Base-by-base conservation (phyloP, 768 basidiomycete genomes). In the Cyclocybe aegerita region DNA sequence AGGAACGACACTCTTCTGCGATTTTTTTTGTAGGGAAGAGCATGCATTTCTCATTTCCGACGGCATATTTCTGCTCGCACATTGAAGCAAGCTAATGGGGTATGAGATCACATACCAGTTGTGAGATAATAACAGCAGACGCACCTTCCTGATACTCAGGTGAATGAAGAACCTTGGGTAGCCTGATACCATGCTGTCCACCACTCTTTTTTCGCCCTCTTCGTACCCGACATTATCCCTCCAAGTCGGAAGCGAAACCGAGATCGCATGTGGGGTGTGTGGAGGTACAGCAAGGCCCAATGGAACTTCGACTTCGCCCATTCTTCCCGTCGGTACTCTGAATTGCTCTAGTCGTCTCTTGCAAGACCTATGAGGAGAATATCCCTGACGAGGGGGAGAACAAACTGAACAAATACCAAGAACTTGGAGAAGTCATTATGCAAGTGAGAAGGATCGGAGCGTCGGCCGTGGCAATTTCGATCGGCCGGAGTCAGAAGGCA, bases 161-260 rank as follows among this genome's bases (percentile, higher is more conserved):
- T 97, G 90, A 46, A 98, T 88, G 69, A 96, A 97, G 70, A 98
- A 98, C 46, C 96, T 74, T 0, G 96, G 96, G 63, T 98, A 99
- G 4, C 95, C 96, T 3, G 85, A 80, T 37, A 89, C 81, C 94
- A 96, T 92, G 5, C 70, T 73, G 49, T 88, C 79, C 1, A 89
- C 62, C 4, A 98, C 84, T 34, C 93, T 76, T 58, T 86, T 81
- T 7, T 89, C 85, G 12, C 92, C 92, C 60, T 93, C 88, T 67
- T 98, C 96, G 59, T 98, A 98, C 9, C 76, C 94, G 14, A 98
- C 82, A 59, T 88, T 91, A 67, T 98, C 95, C 31, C 73, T 71
- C 95, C 95, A 98, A 30, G 82, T 94, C 0, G 95, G 95, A 1
- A 98, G 77, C 7, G 92, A 94, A n/a, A 96, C 93, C 2, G 93